Conservation (phyloP, 306 rosid genomes). For the Vigna radiata region DNA sequence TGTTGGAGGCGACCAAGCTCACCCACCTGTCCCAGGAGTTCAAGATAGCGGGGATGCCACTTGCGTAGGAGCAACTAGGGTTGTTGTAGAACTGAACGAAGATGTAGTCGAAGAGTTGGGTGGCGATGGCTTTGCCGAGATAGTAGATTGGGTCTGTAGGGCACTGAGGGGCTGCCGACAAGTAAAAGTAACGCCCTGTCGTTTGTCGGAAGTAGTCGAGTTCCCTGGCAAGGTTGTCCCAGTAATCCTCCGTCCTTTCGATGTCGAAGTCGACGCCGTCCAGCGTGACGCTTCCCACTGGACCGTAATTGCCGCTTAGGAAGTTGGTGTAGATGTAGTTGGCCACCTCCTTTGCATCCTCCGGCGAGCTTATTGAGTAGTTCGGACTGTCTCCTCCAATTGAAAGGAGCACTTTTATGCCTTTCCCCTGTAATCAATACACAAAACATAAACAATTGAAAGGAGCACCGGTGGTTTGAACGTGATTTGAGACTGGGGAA, state of each 20-base stretch:
- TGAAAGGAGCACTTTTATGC: neutral
- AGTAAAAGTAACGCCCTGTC: neutral
- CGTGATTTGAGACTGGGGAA: too few relatives aligned
- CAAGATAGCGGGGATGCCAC: neutral
- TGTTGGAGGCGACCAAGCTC: neutral
- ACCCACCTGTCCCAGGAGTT: neutral
- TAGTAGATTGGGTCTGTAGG: slow-evolving; percentile 47
- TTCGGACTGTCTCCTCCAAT: neutral
- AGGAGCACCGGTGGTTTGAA: too few relatives aligned
- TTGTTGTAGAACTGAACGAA: slow-evolving; percentile 25
- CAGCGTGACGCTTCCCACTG: slow-evolving; percentile 20
- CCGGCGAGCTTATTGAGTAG: neutral
- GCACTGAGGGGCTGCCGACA: slow-evolving; percentile 66
- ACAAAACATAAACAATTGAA: too few relatives aligned
- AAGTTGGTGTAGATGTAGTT: slow-evolving; percentile 11
- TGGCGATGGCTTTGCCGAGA: slow-evolving; percentile 35
- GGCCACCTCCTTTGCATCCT: neutral
- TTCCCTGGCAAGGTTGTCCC: slow-evolving; percentile 52
- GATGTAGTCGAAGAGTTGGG: neutral
- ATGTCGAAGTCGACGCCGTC: slow-evolving; percentile 49
- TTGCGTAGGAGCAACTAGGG: neutral
- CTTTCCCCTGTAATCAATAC: neutral
- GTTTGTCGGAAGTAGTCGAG: slow-evolving; percentile 26
- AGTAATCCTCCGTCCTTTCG: slow-evolving; percentile 46
- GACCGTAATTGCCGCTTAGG: slow-evolving; percentile 13